Base-by-base conservation (phyloP, 2,329 filamentous ascomycete genomes). In the Ophiostoma ips region DNA sequence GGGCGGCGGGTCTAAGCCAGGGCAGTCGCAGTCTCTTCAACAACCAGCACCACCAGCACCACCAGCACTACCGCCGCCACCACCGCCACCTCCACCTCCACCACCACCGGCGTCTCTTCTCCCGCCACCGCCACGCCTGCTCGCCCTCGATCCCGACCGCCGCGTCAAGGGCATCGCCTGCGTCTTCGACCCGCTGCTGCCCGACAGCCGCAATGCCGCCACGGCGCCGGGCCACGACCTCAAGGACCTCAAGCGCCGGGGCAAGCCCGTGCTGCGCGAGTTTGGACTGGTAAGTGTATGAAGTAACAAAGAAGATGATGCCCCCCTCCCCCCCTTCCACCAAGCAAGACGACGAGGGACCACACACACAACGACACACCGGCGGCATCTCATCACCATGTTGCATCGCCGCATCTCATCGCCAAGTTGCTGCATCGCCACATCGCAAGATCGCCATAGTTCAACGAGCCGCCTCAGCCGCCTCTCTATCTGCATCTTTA, bases 281-380 rank as follows among this genome's bases (percentile, higher is more conserved):
- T 79, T 81, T 68, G 77, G 76, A 63, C 66, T 74, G 73, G 79
- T 82, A 82, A 68, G 79, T 82, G 75, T 63, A 31, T 18, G 16
- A 18, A n/a, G 13, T 18, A 16, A 10, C 19, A 10, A 21, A 40
- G 7, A 1, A 16, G 37, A 40, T 9, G 18, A 38, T n/a, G n/a
- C n/a, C n/a, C n/a, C n/a, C n/a, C n/a, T n/a, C n/a, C n/a, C n/a
- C n/a, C n/a, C n/a, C n/a, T n/a, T n/a, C n/a, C 10, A 24, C 16
- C 10, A 19, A 38, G 10, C 10, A 15, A 19, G 21, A 15, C 33
- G n/a, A 44, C 28, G 6, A 41, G 30, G 41, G 6, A 37, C n/a
- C 30, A 34, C 35, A 49, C 10, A 33, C 16, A 19, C 38, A 9
- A 24, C 37, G 10, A 19, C 2, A 40, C 12, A 40, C 18, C 16